Evolutionary conservation across 345 rosid genomes (phyloP), one percentile per base, ranked within the genome.

Genomic region (Salix viminalis): DNA sequence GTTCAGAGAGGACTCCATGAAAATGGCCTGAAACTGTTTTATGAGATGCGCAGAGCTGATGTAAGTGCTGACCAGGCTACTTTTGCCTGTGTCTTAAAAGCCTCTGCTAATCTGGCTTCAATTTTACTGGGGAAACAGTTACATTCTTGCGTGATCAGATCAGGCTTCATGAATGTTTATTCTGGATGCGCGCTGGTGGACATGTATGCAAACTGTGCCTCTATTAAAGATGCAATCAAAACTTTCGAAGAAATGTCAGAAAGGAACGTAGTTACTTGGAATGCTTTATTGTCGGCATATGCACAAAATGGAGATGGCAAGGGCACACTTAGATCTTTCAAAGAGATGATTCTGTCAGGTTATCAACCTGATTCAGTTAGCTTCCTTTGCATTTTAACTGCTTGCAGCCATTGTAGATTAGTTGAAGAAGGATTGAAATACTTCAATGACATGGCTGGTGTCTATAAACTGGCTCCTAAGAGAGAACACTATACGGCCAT

Each of bases 131-230:
- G 99, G 71, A 86, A 79, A 79, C 93, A 91, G 79, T 74, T 93
- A 74, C 94, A 95, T 67, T 89, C 88, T 2, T 85, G 73, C 72
- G 81, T 91, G 32, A 83, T 91, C 73, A 87, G 89, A 83, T 86
- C 90, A 26, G 97, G 99, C 61, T 90, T 86, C 80, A 80, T 83
- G 82, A 91, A 87, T 73, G 92, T 95, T 50, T 95, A 83, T 77
- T 88, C 91, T 0, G 94, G 91, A 48, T 86, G 90, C 78, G 94
- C 94, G 67, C 88, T 93, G 23, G 80, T 95, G 67, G 94, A 91
- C 79, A 88, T 88, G 91, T 95, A 95, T 67, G 97, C 97, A 61
- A 94, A 91, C 82, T 92, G 94, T 78, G 97, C 97, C 48, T 92
- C 94, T 52, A 75, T 89, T 76, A 87, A 84, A 86, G 89, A 88